Base-by-base conservation (phyloP, 352 stramenopile species). In the Phytophthora pini region DNA sequence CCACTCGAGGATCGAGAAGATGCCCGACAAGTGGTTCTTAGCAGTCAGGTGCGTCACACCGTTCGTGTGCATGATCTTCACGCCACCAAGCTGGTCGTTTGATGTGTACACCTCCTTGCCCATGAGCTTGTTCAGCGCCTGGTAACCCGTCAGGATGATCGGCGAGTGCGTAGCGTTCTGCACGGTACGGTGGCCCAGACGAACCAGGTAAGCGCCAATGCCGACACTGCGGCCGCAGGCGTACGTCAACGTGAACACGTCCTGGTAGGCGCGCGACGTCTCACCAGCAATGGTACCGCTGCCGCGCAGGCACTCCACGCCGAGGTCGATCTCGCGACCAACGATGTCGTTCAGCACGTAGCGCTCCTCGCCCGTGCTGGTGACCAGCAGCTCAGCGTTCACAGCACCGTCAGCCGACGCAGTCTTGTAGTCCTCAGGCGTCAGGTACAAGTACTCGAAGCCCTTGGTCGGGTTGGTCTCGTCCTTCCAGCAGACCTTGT, bases 101-200 rank as follows among this genome's bases (percentile, higher is more conserved):
- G 97, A 99, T 34, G 97, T 98, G 86, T 99, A 99, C 46, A 99
- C 97, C 68, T 99, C 92, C 73, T 97, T 95, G 68, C 98, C 98
- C 98, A 99, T 99, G 46, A 99, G 87, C 82, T 99, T 99, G 85
- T 99, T 99, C 43, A 99, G 85, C n/a, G 98, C 98, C 84, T 99
- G 97, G 84, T 98, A 99, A 31, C 98, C 98, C 47, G 98, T 99
- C 26, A 99, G 83, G 76, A 99, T 99, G 68, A 99, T 99, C 15
- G 98, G 98, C 58, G 97, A 98, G 65, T 95, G 89, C 32, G 89
- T 96, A 41, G 79, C 87, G 74, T 99, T 99, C 82, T 99, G 98
- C 63, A 99, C 98, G 22, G 97, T 99, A 61, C 98, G 92, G 70
- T 99, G 98, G 47, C 98, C 98, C 46, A 99, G 80, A 56, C 98